Evolutionary conservation across 768 basidiomycete species (phyloP).

Genomic region (Trametes sanguinea): DNA sequence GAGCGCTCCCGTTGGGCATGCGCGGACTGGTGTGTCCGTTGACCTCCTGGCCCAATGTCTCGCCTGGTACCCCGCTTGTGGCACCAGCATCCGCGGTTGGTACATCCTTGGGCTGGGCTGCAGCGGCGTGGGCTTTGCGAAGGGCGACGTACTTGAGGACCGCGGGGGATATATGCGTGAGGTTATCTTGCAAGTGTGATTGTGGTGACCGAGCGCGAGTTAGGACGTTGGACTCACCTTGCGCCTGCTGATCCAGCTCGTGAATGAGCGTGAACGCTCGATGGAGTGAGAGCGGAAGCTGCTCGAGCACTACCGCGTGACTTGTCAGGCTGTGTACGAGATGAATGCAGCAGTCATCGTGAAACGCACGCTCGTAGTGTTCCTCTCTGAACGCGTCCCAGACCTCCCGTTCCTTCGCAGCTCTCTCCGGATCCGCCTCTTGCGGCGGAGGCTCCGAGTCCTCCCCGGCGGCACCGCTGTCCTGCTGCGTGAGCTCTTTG

Average conservation of each 20-base stretch:
- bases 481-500: background rate
- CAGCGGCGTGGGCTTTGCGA: conserved; percentile 32
- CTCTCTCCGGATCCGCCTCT: conserved; percentile 34
- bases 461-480: background rate
- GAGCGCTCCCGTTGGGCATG: background rate
- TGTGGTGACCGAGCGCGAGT: background rate
- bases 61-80: too few relatives aligned
- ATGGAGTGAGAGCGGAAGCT: conserved; percentile 73
- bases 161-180: conserved; percentile 42
- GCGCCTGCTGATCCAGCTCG: conserved; percentile 70
- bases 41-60: background rate
- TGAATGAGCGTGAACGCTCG: conserved; percentile 68
- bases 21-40: background rate
- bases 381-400: conserved; percentile 81
- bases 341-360: background rate
- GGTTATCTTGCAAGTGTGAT: conserved; percentile 36
- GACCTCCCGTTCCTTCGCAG: conserved; percentile 56
- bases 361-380: conserved; percentile 66
- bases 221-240: conserved; percentile 40
- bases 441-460: conserved; percentile 17
- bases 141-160: conserved; percentile 49
- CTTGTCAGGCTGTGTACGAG: background rate
- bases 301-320: conserved; percentile 64
- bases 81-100: background rate
- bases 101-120: background rate